These are phyloP conservation scores for Cardiosporidium cionae DNA, from an alignment of 169 alveolate species.

Conservation along the genomic window DNA sequence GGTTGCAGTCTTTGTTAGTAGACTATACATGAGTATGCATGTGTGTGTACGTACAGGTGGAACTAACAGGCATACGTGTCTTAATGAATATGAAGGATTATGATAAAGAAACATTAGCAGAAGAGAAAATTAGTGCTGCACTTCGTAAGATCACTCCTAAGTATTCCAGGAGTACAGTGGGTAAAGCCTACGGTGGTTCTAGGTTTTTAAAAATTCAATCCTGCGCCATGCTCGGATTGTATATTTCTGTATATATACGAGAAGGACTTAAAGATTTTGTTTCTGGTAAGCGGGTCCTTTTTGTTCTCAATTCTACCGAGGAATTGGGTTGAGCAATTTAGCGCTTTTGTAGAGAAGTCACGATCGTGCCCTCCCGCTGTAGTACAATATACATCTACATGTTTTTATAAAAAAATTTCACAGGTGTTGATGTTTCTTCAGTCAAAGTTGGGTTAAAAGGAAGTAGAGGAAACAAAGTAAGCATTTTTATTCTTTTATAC, in stretches of 20 bases:
- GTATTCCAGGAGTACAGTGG: not conserved
- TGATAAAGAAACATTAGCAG: conserved; percentile 15
- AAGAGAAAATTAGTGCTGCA: conserved; percentile 3
- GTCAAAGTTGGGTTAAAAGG: conserved; percentile 27
- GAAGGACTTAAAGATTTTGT: not conserved
- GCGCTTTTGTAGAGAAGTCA: not conserved
- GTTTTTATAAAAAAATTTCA: not conserved
- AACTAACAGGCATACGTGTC: conserved; percentile 22
- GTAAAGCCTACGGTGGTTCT: not conserved
- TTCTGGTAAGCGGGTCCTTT: not conserved
- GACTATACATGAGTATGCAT: no score
- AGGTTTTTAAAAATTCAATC: conserved; percentile 3
- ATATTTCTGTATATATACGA: conserved; percentile 1
- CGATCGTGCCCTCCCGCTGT: not conserved
- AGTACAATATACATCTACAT: not conserved
- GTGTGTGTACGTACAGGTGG: no score
- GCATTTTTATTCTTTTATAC: not conserved
- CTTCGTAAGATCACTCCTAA: not conserved
- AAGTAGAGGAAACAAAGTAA: conserved; percentile 22
- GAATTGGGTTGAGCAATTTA: not conserved
- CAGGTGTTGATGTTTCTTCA: conserved; percentile 12
- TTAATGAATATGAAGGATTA: conserved; percentile 9
- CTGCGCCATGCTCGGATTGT: conserved; percentile 9
- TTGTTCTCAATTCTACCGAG: not conserved
- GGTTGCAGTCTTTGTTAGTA: no score